A percentile compares a stretch with the other conserved stretches of the same genome.
Conservation (phyloP, 805 yeast genomes). For the Dipodascus geniculatus region DNA sequence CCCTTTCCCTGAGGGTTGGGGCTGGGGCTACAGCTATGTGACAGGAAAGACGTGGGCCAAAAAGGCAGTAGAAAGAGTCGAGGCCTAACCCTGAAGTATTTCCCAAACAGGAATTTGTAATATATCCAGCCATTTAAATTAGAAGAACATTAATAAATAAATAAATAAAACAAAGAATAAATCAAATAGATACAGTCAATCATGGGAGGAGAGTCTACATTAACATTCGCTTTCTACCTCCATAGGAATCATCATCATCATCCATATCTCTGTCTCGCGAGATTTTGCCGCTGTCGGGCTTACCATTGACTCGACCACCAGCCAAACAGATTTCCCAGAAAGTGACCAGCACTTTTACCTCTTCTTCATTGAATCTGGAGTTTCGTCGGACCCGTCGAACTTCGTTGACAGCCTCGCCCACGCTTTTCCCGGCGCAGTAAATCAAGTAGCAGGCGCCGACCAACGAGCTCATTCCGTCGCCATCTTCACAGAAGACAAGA, state of each 20-base stretch:
- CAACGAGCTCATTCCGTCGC: not conserved
- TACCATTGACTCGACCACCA: constrained; percentile 1
- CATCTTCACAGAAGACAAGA: constrained; percentile 1
- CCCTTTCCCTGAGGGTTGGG: no score
- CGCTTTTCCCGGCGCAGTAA: not conserved
- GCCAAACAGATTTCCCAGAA: not conserved
- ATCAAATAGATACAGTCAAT: not conserved
- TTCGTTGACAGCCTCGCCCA: not conserved
- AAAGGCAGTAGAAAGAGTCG: not conserved
- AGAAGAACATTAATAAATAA: not conserved
- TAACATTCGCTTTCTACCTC: not conserved
- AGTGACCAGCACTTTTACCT: constrained; percentile 1
- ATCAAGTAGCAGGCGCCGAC: not conserved
- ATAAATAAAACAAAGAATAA: not conserved
- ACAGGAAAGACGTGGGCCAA: not conserved
- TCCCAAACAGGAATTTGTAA: not conserved
- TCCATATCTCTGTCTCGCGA: not conserved
- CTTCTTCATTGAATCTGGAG: not conserved
- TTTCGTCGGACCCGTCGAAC: not conserved
- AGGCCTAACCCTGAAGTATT: not conserved
- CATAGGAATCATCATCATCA: not conserved
- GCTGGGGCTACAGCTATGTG: not conserved
- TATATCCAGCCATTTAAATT: not conserved
- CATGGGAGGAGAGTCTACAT: not conserved
- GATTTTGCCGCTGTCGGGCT: not conserved